Evolutionary conservation across 345 rosid genomes (phyloP).

Genomic region (Noccaea bulbosa): DNA sequence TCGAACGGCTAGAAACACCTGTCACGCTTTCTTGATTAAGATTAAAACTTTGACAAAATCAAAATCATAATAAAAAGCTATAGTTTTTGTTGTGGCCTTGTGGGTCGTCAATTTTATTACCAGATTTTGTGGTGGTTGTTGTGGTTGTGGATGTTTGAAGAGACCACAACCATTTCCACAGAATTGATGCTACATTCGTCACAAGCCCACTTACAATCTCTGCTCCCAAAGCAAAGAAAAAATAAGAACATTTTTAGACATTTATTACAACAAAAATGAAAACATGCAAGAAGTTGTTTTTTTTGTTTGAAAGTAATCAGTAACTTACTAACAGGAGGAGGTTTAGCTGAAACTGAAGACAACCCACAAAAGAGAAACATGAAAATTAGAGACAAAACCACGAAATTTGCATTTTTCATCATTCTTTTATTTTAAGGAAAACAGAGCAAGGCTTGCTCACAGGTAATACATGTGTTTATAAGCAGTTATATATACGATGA

Average conservation of each 20-base stretch:
- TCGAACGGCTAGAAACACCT: conserved; percentile 83
- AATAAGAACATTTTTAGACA: conserved; percentile 13
- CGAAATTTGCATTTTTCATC: conserved; percentile 18
- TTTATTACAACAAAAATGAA: not conserved
- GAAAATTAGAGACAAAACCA: conserved; percentile 50
- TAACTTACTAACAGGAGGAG: conserved; percentile 84
- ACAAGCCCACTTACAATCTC: conserved; percentile 78
- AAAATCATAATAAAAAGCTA: conserved; percentile 18
- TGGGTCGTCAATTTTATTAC: conserved; percentile 41
- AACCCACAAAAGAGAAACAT: conserved; percentile 54
- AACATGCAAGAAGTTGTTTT: too few relatives aligned
- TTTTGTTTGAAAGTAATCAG: not conserved
- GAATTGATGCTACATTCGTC: conserved; percentile 75
- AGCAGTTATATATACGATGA: conserved; percentile 17
- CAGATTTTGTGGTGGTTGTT: conserved; percentile 64
- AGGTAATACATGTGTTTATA: not conserved
- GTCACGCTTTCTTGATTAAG: conserved; percentile 3
- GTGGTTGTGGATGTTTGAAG: conserved; percentile 63
- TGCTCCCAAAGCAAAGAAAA: conserved; percentile 36
- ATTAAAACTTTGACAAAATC: conserved; percentile 16
- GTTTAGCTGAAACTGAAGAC: conserved; percentile 78
- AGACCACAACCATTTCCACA: conserved; percentile 92
- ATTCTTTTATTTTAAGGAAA: not conserved
- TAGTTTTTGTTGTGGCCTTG: not conserved
- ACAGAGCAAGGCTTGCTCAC: conserved; percentile 27